These are phyloP conservation scores for Hyparrhenia diplandra DNA, from an alignment of 176 grass and related monocot genomes.

Conservation along the genomic window DNA sequence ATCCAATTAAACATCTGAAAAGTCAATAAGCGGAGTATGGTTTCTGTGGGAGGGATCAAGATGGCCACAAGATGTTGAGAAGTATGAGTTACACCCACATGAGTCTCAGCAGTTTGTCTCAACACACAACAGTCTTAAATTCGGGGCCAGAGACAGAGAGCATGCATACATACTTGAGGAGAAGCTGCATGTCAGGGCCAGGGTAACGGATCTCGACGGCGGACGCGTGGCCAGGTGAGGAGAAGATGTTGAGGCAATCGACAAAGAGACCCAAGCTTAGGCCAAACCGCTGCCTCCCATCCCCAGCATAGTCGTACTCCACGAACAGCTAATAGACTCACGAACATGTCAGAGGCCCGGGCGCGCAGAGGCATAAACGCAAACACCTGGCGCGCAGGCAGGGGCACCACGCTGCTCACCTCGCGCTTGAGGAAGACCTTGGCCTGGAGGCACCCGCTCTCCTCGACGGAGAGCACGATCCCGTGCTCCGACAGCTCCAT, in stretches of 20 bases:
- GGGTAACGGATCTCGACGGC: slow-evolving; percentile 80
- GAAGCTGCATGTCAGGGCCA: slow-evolving; percentile 86
- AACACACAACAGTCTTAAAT: background rate
- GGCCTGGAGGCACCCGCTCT: slow-evolving; percentile 83
- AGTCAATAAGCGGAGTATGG: background rate
- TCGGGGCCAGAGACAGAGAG: no score
- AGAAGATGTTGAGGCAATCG: slow-evolving; percentile 82
- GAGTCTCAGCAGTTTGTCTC: background rate
- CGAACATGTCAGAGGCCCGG: background rate
- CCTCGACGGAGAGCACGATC: slow-evolving; percentile 78
- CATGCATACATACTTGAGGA: slow-evolving; percentile 52
- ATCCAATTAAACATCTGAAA: background rate
- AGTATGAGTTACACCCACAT: background rate
- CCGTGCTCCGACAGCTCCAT: slow-evolving; percentile 80
- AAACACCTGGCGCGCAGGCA: slow-evolving; percentile 4
- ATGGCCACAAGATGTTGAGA: background rate
- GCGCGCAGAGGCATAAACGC: background rate
- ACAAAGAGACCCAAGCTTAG: slow-evolving; percentile 81
- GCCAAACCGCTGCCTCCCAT: slow-evolving; percentile 69
- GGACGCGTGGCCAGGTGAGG: slow-evolving; percentile 44
- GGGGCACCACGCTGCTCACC: slow-evolving; percentile 23
- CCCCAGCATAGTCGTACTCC: slow-evolving; percentile 57
- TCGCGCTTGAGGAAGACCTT: slow-evolving; percentile 95
- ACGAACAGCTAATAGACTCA: slow-evolving; percentile 58
- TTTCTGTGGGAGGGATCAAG: background rate